Evolutionary conservation across 176 grass and related monocot species (phyloP), one percentile per base, ranked within the genome.

Genomic region (Oryza officinalis): DNA sequence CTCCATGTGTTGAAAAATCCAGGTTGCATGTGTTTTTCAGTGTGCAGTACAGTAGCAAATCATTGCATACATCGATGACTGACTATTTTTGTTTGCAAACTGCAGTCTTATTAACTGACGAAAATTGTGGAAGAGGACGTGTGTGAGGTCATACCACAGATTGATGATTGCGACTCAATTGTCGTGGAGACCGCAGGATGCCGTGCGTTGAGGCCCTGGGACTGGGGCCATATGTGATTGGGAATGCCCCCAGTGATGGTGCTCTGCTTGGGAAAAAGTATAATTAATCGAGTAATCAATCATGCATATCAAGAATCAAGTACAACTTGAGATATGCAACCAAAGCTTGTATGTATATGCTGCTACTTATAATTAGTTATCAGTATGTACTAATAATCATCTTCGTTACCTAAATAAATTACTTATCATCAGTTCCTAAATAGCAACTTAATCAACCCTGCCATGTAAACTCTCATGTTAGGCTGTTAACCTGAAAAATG

Each of bases 81-180:
- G 15, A 63, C 75, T 13, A 67, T 72, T 65, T 63, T 20, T 65
- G 8, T 4, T 9, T 64, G 4, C 22, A 13, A 50, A 20, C 46
- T 60, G 11, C 44, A 79, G 6, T 14, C 3, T 11, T 69, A 41
- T 0, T 49, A 71, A 26, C 1, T 31, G 2, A 50, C 38, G n/a
- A 72, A 65, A 84, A 67, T 61, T 25, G 25, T 65, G 32, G 43
- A 77, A 47, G 18, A 35, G 10, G 25, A 61, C 67, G 26, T 37
- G 37, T 40, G 17, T 30, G 13, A 71, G 44, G 27, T 30, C 11
- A 0, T 82, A 98, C 96, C 91, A 69, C 86, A 95, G 14, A 98
- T 75, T 26, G 93, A 95, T 8, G 93, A 93, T 7, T 91, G 91
- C 0, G 93, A 93, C 12, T 98, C 96, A 11, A 95, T 92, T 20